Conservation (phyloP, 2,329 filamentous ascomycete species). For the Aspergillus eucalypticola region DNA sequence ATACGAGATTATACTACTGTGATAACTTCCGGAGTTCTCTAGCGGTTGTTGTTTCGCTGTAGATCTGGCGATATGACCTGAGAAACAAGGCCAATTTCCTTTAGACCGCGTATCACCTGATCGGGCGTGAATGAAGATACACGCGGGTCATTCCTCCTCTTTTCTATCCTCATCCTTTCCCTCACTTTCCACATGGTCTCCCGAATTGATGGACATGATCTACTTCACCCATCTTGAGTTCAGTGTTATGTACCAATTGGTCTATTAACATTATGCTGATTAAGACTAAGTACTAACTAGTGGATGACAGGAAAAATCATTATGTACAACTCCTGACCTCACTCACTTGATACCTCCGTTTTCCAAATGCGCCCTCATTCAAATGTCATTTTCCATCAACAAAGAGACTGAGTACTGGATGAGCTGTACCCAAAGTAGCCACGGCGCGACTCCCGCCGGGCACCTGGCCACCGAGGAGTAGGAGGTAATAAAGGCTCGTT, state of each 20-base stretch:
- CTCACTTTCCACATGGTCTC: no score
- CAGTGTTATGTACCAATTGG: not conserved
- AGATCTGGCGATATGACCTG: no score
- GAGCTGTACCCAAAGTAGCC: not conserved
- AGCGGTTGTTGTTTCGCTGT: no score
- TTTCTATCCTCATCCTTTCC: no score
- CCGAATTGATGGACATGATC: no score
- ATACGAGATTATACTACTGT: fast-evolving
- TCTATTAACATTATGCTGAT: conserved; percentile 3
- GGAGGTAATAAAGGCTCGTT: not conserved
- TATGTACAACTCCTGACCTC: not conserved
- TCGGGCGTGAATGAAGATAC: no score
- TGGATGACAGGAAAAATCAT: not conserved
- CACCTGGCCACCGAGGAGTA: not conserved
- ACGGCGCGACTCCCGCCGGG: not conserved
- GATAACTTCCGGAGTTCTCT: no score
- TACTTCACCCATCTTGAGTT: no score
- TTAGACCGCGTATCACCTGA: no score
- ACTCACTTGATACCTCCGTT: not conserved
- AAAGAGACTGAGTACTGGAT: conserved; percentile 3
- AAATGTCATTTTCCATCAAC: not conserved
- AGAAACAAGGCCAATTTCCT: no score
- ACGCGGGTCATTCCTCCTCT: no score
- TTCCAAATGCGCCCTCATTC: not conserved
- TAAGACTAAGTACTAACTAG: not conserved